Evolutionary conservation across 495 filamentous ascomycete genomes (phyloP).

Genomic region (Hyaloscypha hepaticicola): DNA sequence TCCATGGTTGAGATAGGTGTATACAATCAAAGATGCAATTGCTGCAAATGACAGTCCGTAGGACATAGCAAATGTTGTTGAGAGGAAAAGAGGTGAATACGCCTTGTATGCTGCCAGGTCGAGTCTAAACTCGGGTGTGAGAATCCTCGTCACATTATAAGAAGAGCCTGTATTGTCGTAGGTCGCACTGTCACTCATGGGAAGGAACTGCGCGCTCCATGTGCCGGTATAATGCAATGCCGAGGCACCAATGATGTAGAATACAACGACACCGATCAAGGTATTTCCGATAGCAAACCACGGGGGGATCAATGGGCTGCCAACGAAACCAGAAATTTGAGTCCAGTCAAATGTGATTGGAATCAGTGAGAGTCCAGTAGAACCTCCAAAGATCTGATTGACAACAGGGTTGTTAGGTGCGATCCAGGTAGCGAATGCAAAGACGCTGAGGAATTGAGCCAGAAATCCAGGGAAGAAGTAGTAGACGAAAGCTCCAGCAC

Average conservation of each 20-base stretch:
- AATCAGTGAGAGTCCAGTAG: constrained; percentile 58
- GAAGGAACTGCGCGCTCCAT: constrained; percentile 60
- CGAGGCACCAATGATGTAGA: constrained; percentile 47
- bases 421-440: constrained; percentile 63
- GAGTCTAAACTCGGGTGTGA: constrained; percentile 50
- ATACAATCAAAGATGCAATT: constrained; percentile 62
- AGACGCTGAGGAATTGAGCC: constrained; percentile 56
- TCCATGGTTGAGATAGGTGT: constrained; percentile 64
- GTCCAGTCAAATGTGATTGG: constrained; percentile 44
- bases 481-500: constrained; percentile 57
- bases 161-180: constrained; percentile 60
- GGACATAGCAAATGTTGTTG: constrained; percentile 60
- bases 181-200: constrained; percentile 57
- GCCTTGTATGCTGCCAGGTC: constrained; percentile 53
- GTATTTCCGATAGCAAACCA: constrained; percentile 61
- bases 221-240: constrained; percentile 63
- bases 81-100: constrained; percentile 64
- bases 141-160: constrained; percentile 56
- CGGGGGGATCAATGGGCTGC: constrained; percentile 54
- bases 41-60: constrained; percentile 74
- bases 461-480: constrained; percentile 57
- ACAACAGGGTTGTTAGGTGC: constrained; percentile 60
- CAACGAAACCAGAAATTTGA: constrained; percentile 52
- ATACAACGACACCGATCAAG: constrained; percentile 57
- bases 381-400: constrained; percentile 68